Base-by-base conservation (phyloP, 2,329 filamentous ascomycete genomes). In the Boeremia exigua region DNA sequence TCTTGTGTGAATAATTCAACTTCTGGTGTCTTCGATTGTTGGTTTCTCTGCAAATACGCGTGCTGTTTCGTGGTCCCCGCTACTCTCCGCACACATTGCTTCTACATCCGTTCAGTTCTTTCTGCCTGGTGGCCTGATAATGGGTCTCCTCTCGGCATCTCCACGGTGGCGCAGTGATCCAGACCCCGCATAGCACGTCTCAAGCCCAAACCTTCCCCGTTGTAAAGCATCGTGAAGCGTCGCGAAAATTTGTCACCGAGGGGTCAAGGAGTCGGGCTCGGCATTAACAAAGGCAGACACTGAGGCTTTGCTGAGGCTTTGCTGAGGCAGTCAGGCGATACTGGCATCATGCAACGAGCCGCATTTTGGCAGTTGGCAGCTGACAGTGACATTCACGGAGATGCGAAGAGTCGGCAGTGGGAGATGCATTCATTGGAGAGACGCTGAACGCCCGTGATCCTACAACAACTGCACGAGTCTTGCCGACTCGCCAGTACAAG, bases 161-260 rank as follows among this genome's bases (percentile, higher is more conserved):
- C 37, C 3, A 14, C 37, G 10, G 8, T n/a, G 12, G 25, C 8
- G 38, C 38, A 6, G 12, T 42, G 14, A 37, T 28, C 23, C 30
- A n/a, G 27, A 27, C 17, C 34, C 15, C 37, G 32, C 38, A 11
- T 6, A 11, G 10, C 32, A 36, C 29, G 52, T 54, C 45, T 37
- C 52, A 54, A 6, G 15, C 15, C 27, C 37, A 48, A 54, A 54
- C 44, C 32, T 34, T 19, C 32, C 19, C 52, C 45, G 11, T 30
- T 14, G 44, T 44, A 27, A 40, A 33, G 19, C 39, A 36, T 45
- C 34, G 15, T 29, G 23, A 33, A 19, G 29, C 25, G 45, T 49
- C 23, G 48, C 52, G 32, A 6, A 29, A 12, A 49, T 49, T 54
- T 49, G 45, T 54, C 52, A 45, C 29, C 3, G 23, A 17, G 32